Base-by-base conservation (phyloP, 2,329 filamentous ascomycete genomes). In the Aspergillus sp. region DNA sequence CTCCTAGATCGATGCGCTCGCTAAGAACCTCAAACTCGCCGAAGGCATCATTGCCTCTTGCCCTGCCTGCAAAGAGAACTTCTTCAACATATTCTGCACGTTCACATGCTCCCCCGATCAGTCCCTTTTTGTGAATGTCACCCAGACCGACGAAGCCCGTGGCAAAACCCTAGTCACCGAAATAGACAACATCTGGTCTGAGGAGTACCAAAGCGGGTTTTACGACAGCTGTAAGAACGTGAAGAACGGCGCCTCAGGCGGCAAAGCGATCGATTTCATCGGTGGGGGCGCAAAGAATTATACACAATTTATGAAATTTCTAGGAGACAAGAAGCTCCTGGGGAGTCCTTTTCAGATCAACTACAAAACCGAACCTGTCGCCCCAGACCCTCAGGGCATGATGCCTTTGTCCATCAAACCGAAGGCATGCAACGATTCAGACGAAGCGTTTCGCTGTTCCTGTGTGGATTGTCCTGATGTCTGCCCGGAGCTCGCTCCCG, bases 341-440 rank as follows among this genome's bases (percentile, higher is more conserved):
- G 95, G 95, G 3, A 97, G 93, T 51, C 94, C 94, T 0, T 99
- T 99, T 72, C 94, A 99, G 76, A 96, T 99, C 76, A 95, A 99
- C 76, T 99, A 94, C 63, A 60, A 64, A 44, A 74, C 93, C 83
- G 9, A 76, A 73, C 58, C 82, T 71, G 54, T 76, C 71, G 70
- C 81, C 7, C 83, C 85, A 57, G 70, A 79, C 10, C 83, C 89
- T 45, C 79, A 83, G 0, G 79, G 76, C n/a, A 95, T 97, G 88
- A 68, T 79, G 9, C 78, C 90, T 0, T 77, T 86, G 58, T 75
- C 88, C 32, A 87, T 91, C 74, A 82, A 76, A 49, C 82, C 91
- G 0, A 93, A 94, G 72, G 85, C 87, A 50, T 99, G 94, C 79
- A 95, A 96, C 69, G 91, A 93, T 60, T 83, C 89, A 35, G 90